Base-by-base conservation (phyloP, 1,284 basidiomycete genomes). In the Psilocybe mexicana region DNA sequence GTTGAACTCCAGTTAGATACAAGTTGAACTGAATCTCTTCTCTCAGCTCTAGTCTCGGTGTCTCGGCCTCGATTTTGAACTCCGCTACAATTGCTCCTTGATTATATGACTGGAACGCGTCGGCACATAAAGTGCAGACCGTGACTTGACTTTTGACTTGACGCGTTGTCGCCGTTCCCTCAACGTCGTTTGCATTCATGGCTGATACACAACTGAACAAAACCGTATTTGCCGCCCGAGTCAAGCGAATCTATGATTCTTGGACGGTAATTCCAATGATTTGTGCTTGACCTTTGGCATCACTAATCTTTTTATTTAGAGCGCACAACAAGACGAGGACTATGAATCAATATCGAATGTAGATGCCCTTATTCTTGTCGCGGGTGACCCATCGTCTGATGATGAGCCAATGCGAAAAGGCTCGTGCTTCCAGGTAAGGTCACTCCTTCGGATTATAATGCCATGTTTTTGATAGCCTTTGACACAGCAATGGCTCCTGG, bases 401-500 rank as follows among this genome's bases (percentile, higher is more conserved):
- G 89, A 93, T 61, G 89, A 91, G 61, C 85, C 92, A 35, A 88
- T 93, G 66, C 82, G 86, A 63, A 96, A 96, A 71, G 90, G 92
- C n/a, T 92, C 90, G 8, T 90, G 92, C 44, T 82, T 96, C 55
- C 94, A 97, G 79, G 94, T 93, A 60, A 65, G 88, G 28, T 6
- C 36, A 36, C 33, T n/a, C 42, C 42, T 46, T 54, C 6, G 24
- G 40, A 51, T 42, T 36, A 14, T 18, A 24, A 23, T 40, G n/a
- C 14, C 14, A 3, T 35, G 46, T 30, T 53, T 38, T 46, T 63
- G 49, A 62, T 8, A 63, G 43, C 42, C 18, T 61, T 61, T 54
- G 49, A 46, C 43, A 49, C 42, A 96, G 94, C 94, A 93, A 65
- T 98, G 94, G 91, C 80, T 98, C 7, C 83, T 98, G 35, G 96